Base-by-base conservation (phyloP, 192 early-diverging fungal genomes). In the Geranomyces variabilis region DNA sequence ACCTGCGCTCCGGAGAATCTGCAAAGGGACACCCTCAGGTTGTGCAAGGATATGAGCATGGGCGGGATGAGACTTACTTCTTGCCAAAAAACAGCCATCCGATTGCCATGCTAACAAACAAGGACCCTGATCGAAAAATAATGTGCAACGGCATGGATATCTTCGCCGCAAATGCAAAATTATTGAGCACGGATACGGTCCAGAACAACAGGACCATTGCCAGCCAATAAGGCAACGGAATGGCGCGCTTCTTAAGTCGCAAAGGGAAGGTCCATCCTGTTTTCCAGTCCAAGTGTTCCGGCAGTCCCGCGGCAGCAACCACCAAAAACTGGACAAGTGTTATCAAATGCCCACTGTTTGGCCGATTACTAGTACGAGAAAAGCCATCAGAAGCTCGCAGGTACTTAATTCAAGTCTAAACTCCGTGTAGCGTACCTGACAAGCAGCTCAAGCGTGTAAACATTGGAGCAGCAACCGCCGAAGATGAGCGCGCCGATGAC, bases 81-180 rank as follows among this genome's bases (percentile, higher is more conserved):
- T 92, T 60, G 77, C 77, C 78, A 89, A 81, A 51, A 88, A 67
- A 24, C 87, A 26, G 73, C 85, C 72, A 74, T 36, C 72, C 57
- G 86, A 71, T 55, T 0, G 31, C 22, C 94, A 96, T 94, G 72
- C 89, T 92, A 33, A 93, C 87, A 60, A 96, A 86, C 26, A 96
- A 76, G 12, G 91, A 88, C 30, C 90, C 90, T 8, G 90, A 92
- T 26, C 94, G 81, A 73, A 96, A 96, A 34, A 96, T 90, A 57
- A 96, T 96, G 75, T 96, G 93, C 61, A 96, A 57, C 15, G 94
- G 94, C 41, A 96, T 90, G 22, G 93, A 87, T 36, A 96, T 92
- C 31, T 84, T 79, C 74, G 86, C 94, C 5, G 89, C 91, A 10
- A 94, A 80, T 0, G 93, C 89, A 73, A 87, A 75, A 73, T 96